Evolutionary conservation across 1,284 basidiomycete species (phyloP), one percentile per base, ranked within the genome.

Genomic region (Irpex lacteus): DNA sequence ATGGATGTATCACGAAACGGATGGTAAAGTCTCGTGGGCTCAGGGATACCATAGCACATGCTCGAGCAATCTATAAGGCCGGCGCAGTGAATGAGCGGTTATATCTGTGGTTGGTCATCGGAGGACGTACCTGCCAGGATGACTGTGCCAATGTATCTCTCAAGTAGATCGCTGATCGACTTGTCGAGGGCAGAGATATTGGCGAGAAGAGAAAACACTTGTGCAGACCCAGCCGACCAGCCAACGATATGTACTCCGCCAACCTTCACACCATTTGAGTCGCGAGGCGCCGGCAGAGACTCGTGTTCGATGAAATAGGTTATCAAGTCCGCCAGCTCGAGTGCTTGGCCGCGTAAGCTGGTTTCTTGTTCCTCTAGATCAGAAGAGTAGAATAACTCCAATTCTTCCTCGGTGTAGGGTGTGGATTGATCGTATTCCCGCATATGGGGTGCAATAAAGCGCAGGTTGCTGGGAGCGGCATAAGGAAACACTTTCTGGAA

Each of bases 401-500:
- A 57, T 36, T 63, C 62, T 15, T 60, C 49, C 6, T 52, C 37
- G 11, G 52, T 44, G 52, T 32, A 63, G 7, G 50, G 50, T 15
- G 54, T 60, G 11, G 62, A 63, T 18, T 50, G 58, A 7, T 50
- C 47, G 38, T 63, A 63, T 19, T 63, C 62, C n/a, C 62, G 58
- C 52, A 32, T 7, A 57, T 63, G 66, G 11, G 68, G 21, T 21
- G 55, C 44, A 50, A 70, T 60, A 56, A 70, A n/a, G 7, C 54
- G 7, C 9, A 56, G 54, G 26, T 56, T 56, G 26, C 34, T 26
- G 8, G 18, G 13, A 26, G 54, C 54, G 11, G 54, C 54, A 36
- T 56, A 56, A 34, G 54, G 54, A 21, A 56, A 56, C 26, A 56
- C 7, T 36, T 9, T 7, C 7, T 26, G 54, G n/a, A 56, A 56